Percentiles rank a stretch among this genome's conserved stretches.
phyloP scores from a whole-genome alignment of 768 basidiomycete genomes.

The Gloeophyllum trabeum region DNA sequence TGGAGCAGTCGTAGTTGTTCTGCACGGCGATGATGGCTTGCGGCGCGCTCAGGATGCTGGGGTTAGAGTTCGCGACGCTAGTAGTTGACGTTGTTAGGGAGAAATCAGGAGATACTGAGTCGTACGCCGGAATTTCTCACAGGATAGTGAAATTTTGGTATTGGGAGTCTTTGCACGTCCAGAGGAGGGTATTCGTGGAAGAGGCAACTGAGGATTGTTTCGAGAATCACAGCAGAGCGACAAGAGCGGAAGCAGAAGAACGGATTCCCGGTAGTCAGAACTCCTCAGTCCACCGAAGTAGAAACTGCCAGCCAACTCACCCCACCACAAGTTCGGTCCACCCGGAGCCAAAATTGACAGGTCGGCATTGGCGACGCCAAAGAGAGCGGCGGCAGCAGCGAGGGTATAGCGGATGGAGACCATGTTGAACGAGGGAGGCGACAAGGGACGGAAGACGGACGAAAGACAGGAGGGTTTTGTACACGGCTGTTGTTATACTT shows the following conservation, averaged over 20 bases:
- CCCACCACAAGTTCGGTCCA: slow-evolving; percentile 42
- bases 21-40: slow-evolving; percentile 37
- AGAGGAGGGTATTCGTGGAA: slow-evolving; percentile 44
- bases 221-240: slow-evolving; percentile 1
- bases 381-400: slow-evolving; percentile 25
- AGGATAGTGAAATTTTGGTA: slow-evolving; percentile 35
- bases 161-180: slow-evolving; percentile 39
- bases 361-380: slow-evolving; percentile 26
- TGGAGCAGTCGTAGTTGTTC: slow-evolving; percentile 49
- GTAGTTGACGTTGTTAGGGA: too few relatives aligned
- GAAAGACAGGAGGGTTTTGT: too few relatives aligned
- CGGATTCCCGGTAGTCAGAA: too few relatives aligned
- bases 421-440: too few relatives aligned
- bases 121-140: slow-evolving; percentile 29
- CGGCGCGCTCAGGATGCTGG: slow-evolving; percentile 25
- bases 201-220: slow-evolving; percentile 48
- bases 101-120: background rate
- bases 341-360: slow-evolving; percentile 35
- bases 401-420: slow-evolving; percentile 18
- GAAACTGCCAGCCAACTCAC: slow-evolving; percentile 34
- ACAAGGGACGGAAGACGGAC: too few relatives aligned
- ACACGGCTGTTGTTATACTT: too few relatives aligned
- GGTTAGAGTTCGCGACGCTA: slow-evolving; percentile 35
- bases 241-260: background rate
- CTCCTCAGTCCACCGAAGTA: too few relatives aligned